phyloP scores from a whole-genome alignment of 1,139 yeast genomes.

The Taiozyma sp. region DNA sequence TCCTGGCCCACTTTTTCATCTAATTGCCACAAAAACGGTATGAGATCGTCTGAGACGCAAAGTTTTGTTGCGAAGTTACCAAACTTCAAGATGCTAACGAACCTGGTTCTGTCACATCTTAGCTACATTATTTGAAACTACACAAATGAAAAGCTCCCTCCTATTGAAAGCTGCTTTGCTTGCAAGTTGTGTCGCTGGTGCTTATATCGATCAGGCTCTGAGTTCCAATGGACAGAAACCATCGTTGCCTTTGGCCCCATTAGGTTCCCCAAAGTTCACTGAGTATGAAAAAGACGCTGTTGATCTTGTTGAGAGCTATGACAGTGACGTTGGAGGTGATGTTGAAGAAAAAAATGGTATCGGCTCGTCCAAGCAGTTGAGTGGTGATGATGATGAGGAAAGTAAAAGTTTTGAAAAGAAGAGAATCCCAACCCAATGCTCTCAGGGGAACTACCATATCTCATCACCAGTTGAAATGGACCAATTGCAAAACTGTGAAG shows the following conservation, averaged over 20 bases:
- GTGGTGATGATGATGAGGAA: constrained; percentile 1
- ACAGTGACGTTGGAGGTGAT: neutral
- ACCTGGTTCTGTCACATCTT: neutral
- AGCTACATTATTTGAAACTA: neutral
- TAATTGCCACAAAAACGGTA: neutral
- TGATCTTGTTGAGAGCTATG: neutral
- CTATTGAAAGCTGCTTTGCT: constrained; percentile 1
- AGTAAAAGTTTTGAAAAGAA: neutral
- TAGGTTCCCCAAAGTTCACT: neutral
- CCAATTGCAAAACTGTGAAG: constrained; percentile 39
- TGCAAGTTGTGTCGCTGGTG: neutral
- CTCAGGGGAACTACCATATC: constrained; percentile 31
- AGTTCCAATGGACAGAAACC: neutral
- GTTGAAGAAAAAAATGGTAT: neutral
- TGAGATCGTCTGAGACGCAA: neutral
- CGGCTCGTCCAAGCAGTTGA: neutral
- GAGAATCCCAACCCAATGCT: constrained; percentile 22
- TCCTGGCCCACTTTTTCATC: too few species aligned
- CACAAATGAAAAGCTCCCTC: constrained; percentile 3
- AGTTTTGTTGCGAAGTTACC: neutral
- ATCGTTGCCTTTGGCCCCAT: neutral
- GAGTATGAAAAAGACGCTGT: neutral
- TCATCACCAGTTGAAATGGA: constrained; percentile 37
- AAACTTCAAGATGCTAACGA: neutral
- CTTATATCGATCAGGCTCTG: neutral